A percentile compares a stretch with the other conserved stretches of the same genome.
These are phyloP conservation scores for Gossypium gossypioides DNA, from an alignment of 441 rosid species.

Conservation along the genomic window DNA sequence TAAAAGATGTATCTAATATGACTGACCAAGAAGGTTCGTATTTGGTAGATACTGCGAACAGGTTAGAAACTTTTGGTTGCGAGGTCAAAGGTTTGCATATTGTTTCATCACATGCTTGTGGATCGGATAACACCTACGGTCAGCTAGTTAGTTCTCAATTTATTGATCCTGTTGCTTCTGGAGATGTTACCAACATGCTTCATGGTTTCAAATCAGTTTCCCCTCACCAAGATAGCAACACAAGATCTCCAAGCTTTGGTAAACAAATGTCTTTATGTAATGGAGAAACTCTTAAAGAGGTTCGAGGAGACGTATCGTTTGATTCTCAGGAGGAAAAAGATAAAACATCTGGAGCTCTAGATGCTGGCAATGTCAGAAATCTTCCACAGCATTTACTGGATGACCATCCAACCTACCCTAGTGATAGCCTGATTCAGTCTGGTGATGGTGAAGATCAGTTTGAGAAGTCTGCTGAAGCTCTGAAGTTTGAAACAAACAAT, in stretches of 20 bases:
- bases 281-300: conserved; percentile 13
- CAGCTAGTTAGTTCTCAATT: conserved; percentile 18
- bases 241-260: conserved; percentile 14
- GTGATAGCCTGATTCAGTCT: conserved; percentile 22
- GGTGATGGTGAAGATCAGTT: conserved; percentile 29
- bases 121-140: conserved; percentile 22
- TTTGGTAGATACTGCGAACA: conserved; percentile 20
- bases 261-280: conserved; percentile 6
- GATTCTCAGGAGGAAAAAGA: conserved; percentile 19
- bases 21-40: conserved; percentile 17
- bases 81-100: conserved; percentile 11
- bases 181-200: conserved; percentile 20
- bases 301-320: conserved; percentile 19
- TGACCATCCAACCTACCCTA: conserved; percentile 8
- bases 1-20: conserved; percentile 19
- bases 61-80: conserved; percentile 20
- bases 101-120: conserved; percentile 22
- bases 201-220: conserved; percentile 26
- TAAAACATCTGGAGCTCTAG: conserved; percentile 15
- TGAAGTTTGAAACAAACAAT: conserved; percentile 24
- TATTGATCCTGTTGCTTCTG: conserved; percentile 19
- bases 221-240: conserved; percentile 31
- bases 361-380: conserved; percentile 15
- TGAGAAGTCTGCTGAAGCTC: conserved; percentile 33
- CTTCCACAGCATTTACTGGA: conserved; percentile 10